Percentiles rank a stretch among this genome's conserved stretches.
Evolutionary conservation across 371 early-diverging fungal species (phyloP).

Genomic region (Lichtheimia ramosa): DNA sequence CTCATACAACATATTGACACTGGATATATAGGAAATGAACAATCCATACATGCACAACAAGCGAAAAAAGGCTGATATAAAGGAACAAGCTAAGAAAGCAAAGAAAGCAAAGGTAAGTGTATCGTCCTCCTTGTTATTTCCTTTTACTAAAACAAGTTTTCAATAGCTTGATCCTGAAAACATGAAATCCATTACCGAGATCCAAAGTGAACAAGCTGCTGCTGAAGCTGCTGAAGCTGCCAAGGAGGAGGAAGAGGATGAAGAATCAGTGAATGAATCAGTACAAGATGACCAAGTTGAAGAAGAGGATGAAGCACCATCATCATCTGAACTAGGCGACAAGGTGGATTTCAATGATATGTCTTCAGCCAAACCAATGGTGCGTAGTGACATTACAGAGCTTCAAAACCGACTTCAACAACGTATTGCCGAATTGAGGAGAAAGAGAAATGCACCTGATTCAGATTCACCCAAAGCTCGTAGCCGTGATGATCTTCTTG

Average conservation of each 20-base stretch:
- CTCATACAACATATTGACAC: neutral
- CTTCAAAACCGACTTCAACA: slow-evolving; percentile 70
- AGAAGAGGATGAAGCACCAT: slow-evolving; percentile 19
- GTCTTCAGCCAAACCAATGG: slow-evolving; percentile 33
- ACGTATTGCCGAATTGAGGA: slow-evolving; percentile 68
- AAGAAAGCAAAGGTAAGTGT: slow-evolving; percentile 69
- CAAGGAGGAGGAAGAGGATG: slow-evolving; percentile 16
- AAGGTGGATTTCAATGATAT: slow-evolving; percentile 27
- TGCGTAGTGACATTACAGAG: slow-evolving; percentile 57
- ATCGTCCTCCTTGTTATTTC: neutral
- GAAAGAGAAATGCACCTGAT: slow-evolving; percentile 64
- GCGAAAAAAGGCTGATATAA: slow-evolving; percentile 74
- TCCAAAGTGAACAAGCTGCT: slow-evolving; percentile 47
- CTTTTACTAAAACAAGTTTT: neutral
- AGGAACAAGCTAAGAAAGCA: slow-evolving; percentile 77
- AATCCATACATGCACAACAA: slow-evolving; percentile 71
- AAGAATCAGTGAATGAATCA: slow-evolving; percentile 16
- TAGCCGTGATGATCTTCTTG: slow-evolving; percentile 75
- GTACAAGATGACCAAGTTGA: slow-evolving; percentile 32
- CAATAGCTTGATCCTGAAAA: slow-evolving; percentile 53
- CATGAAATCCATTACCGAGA: slow-evolving; percentile 48
- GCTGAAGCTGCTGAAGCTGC: slow-evolving; percentile 26
- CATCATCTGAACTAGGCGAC: slow-evolving; percentile 20
- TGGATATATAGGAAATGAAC: slow-evolving; percentile 22
- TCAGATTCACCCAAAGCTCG: slow-evolving; percentile 46